Conservation (phyloP, 2,329 filamentous ascomycete species). For the Hirsutella rhossiliensis region DNA sequence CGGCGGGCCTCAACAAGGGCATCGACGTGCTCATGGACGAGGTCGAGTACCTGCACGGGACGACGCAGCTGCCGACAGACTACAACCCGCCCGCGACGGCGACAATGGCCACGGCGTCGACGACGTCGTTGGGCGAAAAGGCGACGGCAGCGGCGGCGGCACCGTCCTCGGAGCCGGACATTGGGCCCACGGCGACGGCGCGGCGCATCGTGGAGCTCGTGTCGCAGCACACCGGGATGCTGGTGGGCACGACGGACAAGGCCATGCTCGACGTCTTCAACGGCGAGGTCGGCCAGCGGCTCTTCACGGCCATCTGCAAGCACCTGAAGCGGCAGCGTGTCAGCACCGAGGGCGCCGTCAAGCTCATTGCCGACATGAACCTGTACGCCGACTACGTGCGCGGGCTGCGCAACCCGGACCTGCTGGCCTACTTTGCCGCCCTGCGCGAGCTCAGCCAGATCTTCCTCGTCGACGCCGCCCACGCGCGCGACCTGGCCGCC, state of each 20-base stretch:
- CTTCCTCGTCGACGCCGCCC: constrained; percentile 71
- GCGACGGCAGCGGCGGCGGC: constrained; percentile 15
- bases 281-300: constrained; percentile 84
- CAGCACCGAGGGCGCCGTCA: constrained; percentile 78
- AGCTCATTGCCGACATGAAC: constrained; percentile 93
- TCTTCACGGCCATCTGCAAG: constrained; percentile 90
- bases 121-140: constrained; percentile 2
- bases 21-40: constrained; percentile 98
- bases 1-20: constrained; percentile 89
- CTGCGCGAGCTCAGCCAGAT: constrained; percentile 90
- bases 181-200: constrained; percentile 68
- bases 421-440: constrained; percentile 83
- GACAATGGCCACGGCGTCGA: constrained; percentile 9
- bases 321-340: constrained; percentile 94
- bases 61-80: constrained; percentile 73
- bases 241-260: constrained; percentile 91
- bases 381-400: constrained; percentile 79
- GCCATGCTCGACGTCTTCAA: constrained; percentile 98
- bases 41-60: constrained; percentile 88
- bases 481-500: constrained; percentile 88
- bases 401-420: constrained; percentile 68
- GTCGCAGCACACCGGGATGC: constrained; percentile 80
- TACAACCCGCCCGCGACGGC: constrained; percentile 58
- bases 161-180: constrained; percentile 25
- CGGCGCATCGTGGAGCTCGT: constrained; percentile 74